These are phyloP conservation scores for Lasiodiplodia citricola DNA, from an alignment of 2,329 filamentous ascomycete genomes.

Conservation along the genomic window DNA sequence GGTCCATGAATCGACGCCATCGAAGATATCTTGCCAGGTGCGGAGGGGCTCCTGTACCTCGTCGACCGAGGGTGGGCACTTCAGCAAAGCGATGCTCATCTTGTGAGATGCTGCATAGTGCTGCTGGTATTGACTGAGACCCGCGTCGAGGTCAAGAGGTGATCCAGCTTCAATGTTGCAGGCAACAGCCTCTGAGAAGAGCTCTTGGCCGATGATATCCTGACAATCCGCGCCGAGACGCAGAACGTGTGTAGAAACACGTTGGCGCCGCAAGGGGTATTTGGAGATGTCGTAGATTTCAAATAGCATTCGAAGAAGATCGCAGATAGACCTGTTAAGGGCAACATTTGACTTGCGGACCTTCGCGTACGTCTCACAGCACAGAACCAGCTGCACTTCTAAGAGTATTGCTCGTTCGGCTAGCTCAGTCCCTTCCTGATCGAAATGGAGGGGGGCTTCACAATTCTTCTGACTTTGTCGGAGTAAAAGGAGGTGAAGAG, in stretches of 20 bases:
- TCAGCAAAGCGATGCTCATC: conserved; percentile 52
- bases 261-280: conserved; percentile 42
- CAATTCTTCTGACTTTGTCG: conserved; percentile 53
- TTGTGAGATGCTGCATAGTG: conserved; percentile 44
- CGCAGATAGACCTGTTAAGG: conserved; percentile 35
- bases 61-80: conserved; percentile 34
- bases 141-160: conserved; percentile 38
- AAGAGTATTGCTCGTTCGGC: conserved; percentile 45
- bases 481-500: conserved; percentile 61
- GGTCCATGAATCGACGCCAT: conserved; percentile 39
- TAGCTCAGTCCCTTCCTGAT: conserved; percentile 38
- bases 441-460: conserved; percentile 53
- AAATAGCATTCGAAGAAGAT: conserved; percentile 34
- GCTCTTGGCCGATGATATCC: conserved; percentile 54
- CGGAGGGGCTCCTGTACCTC: conserved; percentile 40
- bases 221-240: conserved; percentile 62
- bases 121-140: conserved; percentile 38
- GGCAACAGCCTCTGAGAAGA: conserved; percentile 22
- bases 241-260: conserved; percentile 36
- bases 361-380: conserved; percentile 36
- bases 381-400: conserved; percentile 49
- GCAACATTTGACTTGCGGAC: conserved; percentile 38
- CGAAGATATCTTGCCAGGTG: conserved; percentile 46
- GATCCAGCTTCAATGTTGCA: conserved; percentile 8
- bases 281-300: conserved; percentile 36